Evolutionary conservation across 1,284 basidiomycete genomes (phyloP).

Genomic region (Ceratobasidium sp.): DNA sequence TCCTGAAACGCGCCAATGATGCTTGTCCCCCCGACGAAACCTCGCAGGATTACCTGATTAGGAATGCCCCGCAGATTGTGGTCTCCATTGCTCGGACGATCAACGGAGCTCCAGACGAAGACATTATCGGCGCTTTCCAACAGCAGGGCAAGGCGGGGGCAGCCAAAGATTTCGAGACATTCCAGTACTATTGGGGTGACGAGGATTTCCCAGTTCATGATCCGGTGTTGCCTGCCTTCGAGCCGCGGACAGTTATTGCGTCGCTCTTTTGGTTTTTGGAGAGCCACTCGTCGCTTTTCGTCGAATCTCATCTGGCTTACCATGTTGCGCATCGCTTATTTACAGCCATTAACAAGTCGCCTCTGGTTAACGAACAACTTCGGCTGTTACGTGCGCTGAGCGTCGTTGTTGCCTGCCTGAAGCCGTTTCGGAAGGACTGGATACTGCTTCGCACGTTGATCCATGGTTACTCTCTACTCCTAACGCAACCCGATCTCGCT

Average conservation of each 20-base stretch:
- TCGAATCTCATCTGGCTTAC: constrained; percentile 64
- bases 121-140: constrained; percentile 19
- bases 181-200: constrained; percentile 60
- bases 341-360: constrained; percentile 66
- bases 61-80: constrained; percentile 15
- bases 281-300: constrained; percentile 12
- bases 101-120: constrained; percentile 28
- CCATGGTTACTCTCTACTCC: constrained; percentile 68
- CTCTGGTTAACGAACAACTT: constrained; percentile 86
- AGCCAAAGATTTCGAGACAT: constrained; percentile 54
- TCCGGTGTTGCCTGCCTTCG: constrained; percentile 67
- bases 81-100: constrained; percentile 33
- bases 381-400: constrained; percentile 77
- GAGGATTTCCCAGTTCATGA: constrained; percentile 61
- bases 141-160: constrained; percentile 42
- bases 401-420: constrained; percentile 69
- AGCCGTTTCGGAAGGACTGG: constrained; percentile 60
- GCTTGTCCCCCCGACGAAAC: constrained; percentile 20
- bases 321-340: constrained; percentile 79
- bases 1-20: constrained; percentile 31
- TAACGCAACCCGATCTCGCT: constrained; percentile 73
- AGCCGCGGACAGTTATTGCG: constrained; percentile 57
- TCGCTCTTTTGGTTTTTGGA: constrained; percentile 61
- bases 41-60: constrained; percentile 22
- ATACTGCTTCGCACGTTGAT: constrained; percentile 71